phyloP scores from a whole-genome alignment of 495 filamentous ascomycete species.

The Friedmanniomyces simplex region DNA sequence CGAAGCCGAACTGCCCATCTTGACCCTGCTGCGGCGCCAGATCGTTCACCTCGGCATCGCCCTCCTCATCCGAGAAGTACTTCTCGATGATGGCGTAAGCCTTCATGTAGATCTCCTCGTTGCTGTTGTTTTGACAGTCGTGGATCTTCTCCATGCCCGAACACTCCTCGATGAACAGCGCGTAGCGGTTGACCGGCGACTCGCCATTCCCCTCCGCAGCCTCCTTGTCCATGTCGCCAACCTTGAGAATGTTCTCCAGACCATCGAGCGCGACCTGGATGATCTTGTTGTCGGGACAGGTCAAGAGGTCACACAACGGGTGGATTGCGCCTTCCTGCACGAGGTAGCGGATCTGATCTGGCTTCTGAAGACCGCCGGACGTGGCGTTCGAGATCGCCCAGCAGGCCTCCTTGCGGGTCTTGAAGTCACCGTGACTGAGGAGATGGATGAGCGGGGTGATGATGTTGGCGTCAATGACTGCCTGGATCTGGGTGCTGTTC shows the following conservation, averaged over 20 bases:
- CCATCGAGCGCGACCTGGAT: slow-evolving; percentile 98
- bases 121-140: slow-evolving; percentile 99
- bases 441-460: slow-evolving; percentile 94
- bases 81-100: slow-evolving; percentile 99
- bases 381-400: slow-evolving; percentile 99
- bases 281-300: slow-evolving; percentile 99
- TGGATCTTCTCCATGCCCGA: slow-evolving; percentile 99
- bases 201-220: slow-evolving; percentile 55
- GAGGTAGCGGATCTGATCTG: slow-evolving; percentile 94
- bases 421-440: slow-evolving; percentile 91
- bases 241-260: slow-evolving; percentile 98
- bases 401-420: slow-evolving; percentile 99
- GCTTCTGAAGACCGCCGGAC: slow-evolving; percentile 94
- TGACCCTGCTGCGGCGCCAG: slow-evolving; percentile 53
- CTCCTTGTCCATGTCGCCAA: slow-evolving; percentile 97
- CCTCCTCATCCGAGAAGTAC: slow-evolving; percentile 99
- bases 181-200: slow-evolving; percentile 86
- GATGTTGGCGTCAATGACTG: slow-evolving; percentile 93
- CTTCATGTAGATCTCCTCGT: slow-evolving; percentile 99
- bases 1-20: slow-evolving; percentile 75
- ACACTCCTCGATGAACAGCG: slow-evolving; percentile 96
- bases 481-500: slow-evolving; percentile 94
- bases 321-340: slow-evolving; percentile 92
- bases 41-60: slow-evolving; percentile 59
- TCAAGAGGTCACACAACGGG: slow-evolving; percentile 90